Base-by-base conservation (phyloP, 2,329 filamentous ascomycete genomes). In the Colletotrichum lupini region DNA sequence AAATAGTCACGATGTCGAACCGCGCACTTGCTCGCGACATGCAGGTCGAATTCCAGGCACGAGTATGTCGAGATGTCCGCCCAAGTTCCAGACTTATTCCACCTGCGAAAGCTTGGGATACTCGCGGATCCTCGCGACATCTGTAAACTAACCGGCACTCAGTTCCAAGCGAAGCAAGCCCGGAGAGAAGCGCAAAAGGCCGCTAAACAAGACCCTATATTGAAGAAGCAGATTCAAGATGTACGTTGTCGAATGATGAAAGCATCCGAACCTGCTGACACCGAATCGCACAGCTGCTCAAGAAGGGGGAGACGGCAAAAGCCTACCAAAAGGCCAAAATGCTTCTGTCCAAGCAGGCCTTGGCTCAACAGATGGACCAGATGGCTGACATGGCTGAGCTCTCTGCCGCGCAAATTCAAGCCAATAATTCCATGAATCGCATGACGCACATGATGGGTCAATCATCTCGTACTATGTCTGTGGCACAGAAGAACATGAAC, bases 401-500 rank as follows among this genome's bases (percentile, higher is more conserved):
- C 32, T 88, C 85, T 32, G 86, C 87, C 59, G 87, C 88, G 3
- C 89, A 91, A 84, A 91, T 91, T 81, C 88, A 91, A 83, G 89
- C 89, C 79, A 91, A 91, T 82, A 91, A 91, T 76, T 84, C 88
- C 69, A 91, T 91, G 89, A 91, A 91, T 82, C 87, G 89, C 76
- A 91, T 91, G 89, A 91, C 89, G 70, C 82, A 87, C 78, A 91
- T 91, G 88, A 91, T 91, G 88, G 86, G 86, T 28, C 87, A 89
- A 81, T 90, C 88, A 5, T 89, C 87, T 46, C 83, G 85, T 61
- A 90, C 88, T 11, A 91, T 91, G 89, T 86, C 83, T 74, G 84
- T 86, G 8, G 89, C 89, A 2, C 89, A 91, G 83, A 86, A 85
- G 78, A 89, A 82, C 76, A 87, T 88, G 78, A 91, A 91, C 77